Evolutionary conservation across 2,329 filamentous ascomycete species (phyloP).

Genomic region (Rhinocladiella mackenziei): DNA sequence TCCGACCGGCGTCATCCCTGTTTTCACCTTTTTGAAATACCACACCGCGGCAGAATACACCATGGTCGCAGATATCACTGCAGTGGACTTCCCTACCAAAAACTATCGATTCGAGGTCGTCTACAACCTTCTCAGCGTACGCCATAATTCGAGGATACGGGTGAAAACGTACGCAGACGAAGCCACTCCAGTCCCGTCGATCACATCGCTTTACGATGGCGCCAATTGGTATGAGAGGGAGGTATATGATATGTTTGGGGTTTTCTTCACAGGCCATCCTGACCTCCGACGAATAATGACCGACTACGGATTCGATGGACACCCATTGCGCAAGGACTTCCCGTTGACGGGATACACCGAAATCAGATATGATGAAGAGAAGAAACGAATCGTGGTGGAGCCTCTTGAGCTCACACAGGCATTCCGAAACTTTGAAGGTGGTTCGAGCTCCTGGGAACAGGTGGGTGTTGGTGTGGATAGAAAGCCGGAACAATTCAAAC

Average conservation of each 20-base stretch:
- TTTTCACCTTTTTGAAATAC: slow-evolving; percentile 93
- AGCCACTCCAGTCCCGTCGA: slow-evolving; percentile 83
- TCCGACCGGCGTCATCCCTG: slow-evolving; percentile 80
- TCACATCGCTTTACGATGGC: slow-evolving; percentile 82
- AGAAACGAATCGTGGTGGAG: slow-evolving; percentile 98
- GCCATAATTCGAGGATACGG: slow-evolving; percentile 92
- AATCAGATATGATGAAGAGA: slow-evolving; percentile 97
- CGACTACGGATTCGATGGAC: slow-evolving; percentile 97
- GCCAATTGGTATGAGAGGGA: slow-evolving; percentile 99
- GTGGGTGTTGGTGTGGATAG: slow-evolving; percentile 69
- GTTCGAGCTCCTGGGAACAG: slow-evolving; percentile 65
- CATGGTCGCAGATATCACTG: slow-evolving; percentile 85
- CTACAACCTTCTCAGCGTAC: slow-evolving; percentile 93
- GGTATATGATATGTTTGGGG: slow-evolving; percentile 94
- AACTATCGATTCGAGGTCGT: slow-evolving; percentile 96
- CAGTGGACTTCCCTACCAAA: slow-evolving; percentile 90
- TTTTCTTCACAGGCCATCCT: slow-evolving; percentile 93
- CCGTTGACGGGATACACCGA: slow-evolving; percentile 97
- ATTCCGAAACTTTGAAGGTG: slow-evolving; percentile 96
- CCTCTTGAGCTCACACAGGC: slow-evolving; percentile 96
- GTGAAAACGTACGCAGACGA: slow-evolving; percentile 99
- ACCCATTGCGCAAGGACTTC: slow-evolving; percentile 96
- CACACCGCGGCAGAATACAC: slow-evolving; percentile 98
- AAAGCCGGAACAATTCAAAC: slow-evolving; percentile 84
- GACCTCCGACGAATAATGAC: slow-evolving; percentile 98